These are phyloP conservation scores for Colletotrichum scovillei DNA, from an alignment of 2,329 filamentous ascomycete species.

Conservation along the genomic window DNA sequence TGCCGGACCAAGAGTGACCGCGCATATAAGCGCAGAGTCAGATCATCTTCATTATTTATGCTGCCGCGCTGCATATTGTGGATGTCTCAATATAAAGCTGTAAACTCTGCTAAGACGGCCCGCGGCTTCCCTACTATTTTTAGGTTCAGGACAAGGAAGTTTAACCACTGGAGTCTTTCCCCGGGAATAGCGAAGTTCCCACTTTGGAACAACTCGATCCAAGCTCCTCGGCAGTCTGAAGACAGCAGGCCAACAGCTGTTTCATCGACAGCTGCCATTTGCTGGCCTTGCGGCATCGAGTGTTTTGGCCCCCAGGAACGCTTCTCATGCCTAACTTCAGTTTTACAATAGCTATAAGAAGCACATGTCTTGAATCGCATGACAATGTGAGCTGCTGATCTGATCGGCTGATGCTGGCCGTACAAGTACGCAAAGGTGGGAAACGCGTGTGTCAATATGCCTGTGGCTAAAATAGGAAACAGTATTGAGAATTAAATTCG, in stretches of 20 bases:
- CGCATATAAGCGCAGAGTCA: background rate
- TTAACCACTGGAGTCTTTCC: too few relatives aligned
- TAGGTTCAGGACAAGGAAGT: background rate
- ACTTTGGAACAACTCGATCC: background rate
- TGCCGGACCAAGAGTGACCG: background rate
- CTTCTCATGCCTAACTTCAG: background rate
- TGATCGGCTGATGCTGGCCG: background rate
- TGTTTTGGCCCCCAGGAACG: background rate
- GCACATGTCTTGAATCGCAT: too few relatives aligned
- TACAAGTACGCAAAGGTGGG: background rate
- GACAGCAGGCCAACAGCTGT: background rate
- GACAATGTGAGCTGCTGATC: background rate
- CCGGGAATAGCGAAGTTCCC: background rate
- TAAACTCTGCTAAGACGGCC: background rate
- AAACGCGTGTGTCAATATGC: background rate
- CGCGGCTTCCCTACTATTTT: background rate
- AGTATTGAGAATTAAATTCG: too few relatives aligned
- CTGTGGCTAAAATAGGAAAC: too few relatives aligned
- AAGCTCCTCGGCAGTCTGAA: background rate
- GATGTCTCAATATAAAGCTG: background rate
- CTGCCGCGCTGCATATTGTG: background rate
- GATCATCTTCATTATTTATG: background rate
- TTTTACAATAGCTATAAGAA: background rate
- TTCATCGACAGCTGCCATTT: background rate
- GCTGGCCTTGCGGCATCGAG: background rate